Evolutionary conservation across 2,329 filamentous ascomycete genomes (phyloP), one percentile per base, ranked within the genome.

Genomic region (Nemania sp.): DNA sequence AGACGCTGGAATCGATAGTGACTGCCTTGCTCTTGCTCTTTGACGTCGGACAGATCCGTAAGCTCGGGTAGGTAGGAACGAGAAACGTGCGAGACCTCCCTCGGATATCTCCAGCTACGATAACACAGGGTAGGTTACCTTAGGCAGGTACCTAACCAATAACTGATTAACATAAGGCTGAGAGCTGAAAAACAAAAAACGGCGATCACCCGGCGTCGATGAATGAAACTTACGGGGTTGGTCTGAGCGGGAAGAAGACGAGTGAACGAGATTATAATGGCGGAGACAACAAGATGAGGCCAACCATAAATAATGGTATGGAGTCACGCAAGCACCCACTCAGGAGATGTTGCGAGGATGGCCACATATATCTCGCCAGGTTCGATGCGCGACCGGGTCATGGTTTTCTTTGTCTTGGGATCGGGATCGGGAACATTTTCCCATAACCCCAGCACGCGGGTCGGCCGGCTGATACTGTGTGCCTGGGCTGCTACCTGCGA

Each of bases 321-420:
- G 25, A 7, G 25, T 29, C 25, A 29, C 25, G 4, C 25, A 29
- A 29, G 25, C 25, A 29, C 25, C 25, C 25, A 4, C 25, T 29
- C 25, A 7, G 25, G 3, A 29, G 25, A 7, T 29, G 25, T 29
- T 63, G 62, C 63, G 65, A 69, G 66, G 54, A 64, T 10, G 47
- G 42, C 39, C 54, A 65, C 62, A 70, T 70, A 71, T 70, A 69
- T 67, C 65, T 65, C 57, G 56, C 62, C 61, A 53, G 58, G 39
- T 54, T 47, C 54, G 64, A 57, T 63, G 59, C 60, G 52, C 52
- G 49, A 59, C 55, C 10, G 37, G 37, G 39, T 55, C 58, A 49
- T 50, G 20, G 18, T 43, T 50, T 43, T 60, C 64, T 65, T 63
- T 65, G 59, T 69, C 58, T 62, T 66, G 63, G 63, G 62, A 54